A percentile compares a stretch with the other conserved stretches of the same genome.
Conservation (phyloP, 148 eudicot species). For the Chenopodium suecicum region DNA sequence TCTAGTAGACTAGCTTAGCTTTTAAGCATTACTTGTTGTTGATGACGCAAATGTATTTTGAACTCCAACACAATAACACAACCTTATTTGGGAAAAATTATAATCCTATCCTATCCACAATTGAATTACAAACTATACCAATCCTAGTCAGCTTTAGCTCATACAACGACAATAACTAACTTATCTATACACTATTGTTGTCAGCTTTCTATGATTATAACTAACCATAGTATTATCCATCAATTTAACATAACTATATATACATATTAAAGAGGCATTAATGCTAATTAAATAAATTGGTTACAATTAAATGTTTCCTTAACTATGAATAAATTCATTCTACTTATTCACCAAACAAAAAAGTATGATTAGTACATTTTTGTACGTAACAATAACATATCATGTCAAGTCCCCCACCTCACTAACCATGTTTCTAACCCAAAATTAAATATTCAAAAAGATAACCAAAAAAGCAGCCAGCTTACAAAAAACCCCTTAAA, state of each 20-base stretch:
- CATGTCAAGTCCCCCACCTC: neutral
- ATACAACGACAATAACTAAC: neutral
- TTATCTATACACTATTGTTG: neutral
- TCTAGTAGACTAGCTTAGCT: neutral
- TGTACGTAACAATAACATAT: constrained; percentile 8
- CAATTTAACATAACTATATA: neutral
- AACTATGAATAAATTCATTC: neutral
- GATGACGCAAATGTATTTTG: neutral
- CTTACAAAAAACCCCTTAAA: neutral
- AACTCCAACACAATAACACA: neutral
- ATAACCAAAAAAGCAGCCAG: neutral
- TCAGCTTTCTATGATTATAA: too few relatives aligned
- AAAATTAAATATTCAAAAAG: neutral
- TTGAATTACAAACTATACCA: neutral
- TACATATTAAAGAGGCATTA: neutral
- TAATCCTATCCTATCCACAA: neutral
- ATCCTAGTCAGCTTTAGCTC: neutral
- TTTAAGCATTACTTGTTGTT: neutral
- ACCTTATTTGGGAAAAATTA: neutral
- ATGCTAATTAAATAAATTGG: neutral
- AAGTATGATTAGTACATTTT: neutral
- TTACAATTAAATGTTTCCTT: neutral
- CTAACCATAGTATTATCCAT: neutral
- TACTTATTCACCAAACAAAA: neutral
- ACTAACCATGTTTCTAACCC: neutral